A percentile compares a stretch with the other conserved stretches of the same genome.
These are phyloP conservation scores for Alternaria sp. DNA, from an alignment of 2,329 filamentous ascomycete genomes.

Conservation along the genomic window DNA sequence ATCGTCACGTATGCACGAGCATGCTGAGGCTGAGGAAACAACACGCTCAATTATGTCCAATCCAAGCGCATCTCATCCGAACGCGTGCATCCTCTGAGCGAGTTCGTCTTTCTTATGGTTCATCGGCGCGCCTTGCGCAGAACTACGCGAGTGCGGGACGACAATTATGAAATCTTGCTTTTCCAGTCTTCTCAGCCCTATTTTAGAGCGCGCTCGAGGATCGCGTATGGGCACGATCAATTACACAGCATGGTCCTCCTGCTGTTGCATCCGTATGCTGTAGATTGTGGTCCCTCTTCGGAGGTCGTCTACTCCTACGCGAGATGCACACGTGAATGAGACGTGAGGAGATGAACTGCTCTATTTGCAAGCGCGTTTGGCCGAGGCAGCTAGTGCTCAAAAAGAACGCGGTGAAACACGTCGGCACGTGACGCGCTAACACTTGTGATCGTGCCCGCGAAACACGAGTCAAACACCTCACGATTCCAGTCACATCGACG, in stretches of 20 bases:
- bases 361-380: background rate
- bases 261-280: background rate
- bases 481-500: background rate
- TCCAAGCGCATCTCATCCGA: background rate
- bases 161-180: constrained; percentile 1
- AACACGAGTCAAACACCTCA: constrained; percentile 7
- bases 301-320: background rate
- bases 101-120: background rate
- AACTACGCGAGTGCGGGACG: constrained; percentile 6
- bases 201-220: background rate
- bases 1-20: constrained; percentile 10
- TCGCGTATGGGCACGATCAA: background rate
- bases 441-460: constrained; percentile 3
- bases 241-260: background rate
- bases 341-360: background rate
- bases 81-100: background rate
- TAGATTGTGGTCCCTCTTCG: background rate
- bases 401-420: constrained; percentile 10
- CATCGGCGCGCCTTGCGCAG: background rate
- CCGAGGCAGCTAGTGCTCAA: background rate
- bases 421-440: constrained; percentile 22
- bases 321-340: background rate
- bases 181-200: constrained; percentile 8
- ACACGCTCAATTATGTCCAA: background rate
- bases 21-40: background rate